phyloP scores from a whole-genome alignment of 495 filamentous ascomycete species.

The Annulohypoxylon bovei region DNA sequence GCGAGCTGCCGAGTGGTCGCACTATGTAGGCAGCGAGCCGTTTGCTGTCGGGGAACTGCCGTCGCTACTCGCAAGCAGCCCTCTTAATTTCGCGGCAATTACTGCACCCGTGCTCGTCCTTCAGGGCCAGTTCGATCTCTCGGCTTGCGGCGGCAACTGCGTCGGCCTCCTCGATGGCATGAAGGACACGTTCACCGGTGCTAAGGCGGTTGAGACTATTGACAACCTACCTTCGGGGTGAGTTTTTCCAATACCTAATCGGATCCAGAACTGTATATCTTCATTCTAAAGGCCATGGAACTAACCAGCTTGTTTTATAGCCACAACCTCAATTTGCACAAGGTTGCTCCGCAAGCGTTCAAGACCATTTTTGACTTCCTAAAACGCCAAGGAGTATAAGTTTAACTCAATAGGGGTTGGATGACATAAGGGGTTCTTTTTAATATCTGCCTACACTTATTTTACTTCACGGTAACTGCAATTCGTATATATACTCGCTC shows the following conservation, averaged over 20 bases:
- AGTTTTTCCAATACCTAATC: slow-evolving; percentile 5
- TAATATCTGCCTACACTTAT: not conserved
- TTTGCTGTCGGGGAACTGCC: slow-evolving; percentile 43
- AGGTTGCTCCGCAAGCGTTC: slow-evolving; percentile 41
- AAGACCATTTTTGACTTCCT: slow-evolving; percentile 36
- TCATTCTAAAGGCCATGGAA: not conserved
- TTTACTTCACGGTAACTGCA: not conserved
- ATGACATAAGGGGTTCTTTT: too few species aligned
- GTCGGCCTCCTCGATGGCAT: slow-evolving; percentile 38
- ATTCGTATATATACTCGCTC: too few species aligned
- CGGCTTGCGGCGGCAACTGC: slow-evolving; percentile 44
- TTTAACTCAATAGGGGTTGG: not conserved
- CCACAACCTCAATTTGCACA: slow-evolving; percentile 44
- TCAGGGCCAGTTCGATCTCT: slow-evolving; percentile 43
- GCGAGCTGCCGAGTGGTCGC: slow-evolving; percentile 40
- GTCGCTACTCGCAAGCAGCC: slow-evolving; percentile 35
- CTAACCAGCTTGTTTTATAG: slow-evolving; percentile 3
- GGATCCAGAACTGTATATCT: not conserved
- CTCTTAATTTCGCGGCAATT: slow-evolving; percentile 24
- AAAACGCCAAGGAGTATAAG: slow-evolving; percentile 25
- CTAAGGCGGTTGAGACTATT: slow-evolving; percentile 29
- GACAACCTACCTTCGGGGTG: slow-evolving; percentile 41
- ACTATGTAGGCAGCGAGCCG: slow-evolving; percentile 38
- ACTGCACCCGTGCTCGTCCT: slow-evolving; percentile 37
- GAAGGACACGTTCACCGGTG: slow-evolving; percentile 21